Percentiles rank a stretch among this genome's conserved stretches.
Conservation (phyloP, 441 rosid species). For the Aleurites moluccanus region DNA sequence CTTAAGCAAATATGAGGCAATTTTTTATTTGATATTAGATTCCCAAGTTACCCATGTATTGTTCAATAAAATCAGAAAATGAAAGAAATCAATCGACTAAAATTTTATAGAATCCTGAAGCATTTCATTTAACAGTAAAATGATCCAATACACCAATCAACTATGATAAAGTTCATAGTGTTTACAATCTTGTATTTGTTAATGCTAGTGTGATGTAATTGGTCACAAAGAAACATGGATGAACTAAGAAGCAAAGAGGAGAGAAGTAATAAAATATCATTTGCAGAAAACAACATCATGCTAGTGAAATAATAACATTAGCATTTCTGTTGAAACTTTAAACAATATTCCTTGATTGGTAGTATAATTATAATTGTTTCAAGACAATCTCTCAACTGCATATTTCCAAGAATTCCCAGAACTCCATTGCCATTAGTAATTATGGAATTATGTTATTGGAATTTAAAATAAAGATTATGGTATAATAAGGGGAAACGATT, state of each 20-base stretch:
- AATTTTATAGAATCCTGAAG: background rate
- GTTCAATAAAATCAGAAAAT: background rate
- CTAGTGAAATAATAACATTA: background rate
- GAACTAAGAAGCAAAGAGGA: background rate
- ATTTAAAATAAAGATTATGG: background rate
- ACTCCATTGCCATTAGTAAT: background rate
- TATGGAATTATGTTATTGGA: background rate
- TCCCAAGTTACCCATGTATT: background rate
- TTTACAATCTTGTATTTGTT: background rate
- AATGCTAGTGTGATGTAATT: background rate
- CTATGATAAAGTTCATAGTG: background rate
- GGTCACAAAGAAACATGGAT: background rate
- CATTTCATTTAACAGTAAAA: background rate
- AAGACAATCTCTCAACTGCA: background rate
- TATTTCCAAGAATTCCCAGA: background rate
- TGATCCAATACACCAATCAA: background rate
- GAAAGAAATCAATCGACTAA: background rate
- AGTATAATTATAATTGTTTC: background rate
- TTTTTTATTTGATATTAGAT: background rate
- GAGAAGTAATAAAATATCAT: too few relatives aligned
- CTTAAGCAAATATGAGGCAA: background rate
- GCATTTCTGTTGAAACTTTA: background rate
- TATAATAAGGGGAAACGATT: background rate
- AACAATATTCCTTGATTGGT: background rate
- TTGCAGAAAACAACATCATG: background rate